These are phyloP conservation scores for Coemansia sp. DNA, from an alignment of 192 early-diverging fungal species.

Conservation along the genomic window DNA sequence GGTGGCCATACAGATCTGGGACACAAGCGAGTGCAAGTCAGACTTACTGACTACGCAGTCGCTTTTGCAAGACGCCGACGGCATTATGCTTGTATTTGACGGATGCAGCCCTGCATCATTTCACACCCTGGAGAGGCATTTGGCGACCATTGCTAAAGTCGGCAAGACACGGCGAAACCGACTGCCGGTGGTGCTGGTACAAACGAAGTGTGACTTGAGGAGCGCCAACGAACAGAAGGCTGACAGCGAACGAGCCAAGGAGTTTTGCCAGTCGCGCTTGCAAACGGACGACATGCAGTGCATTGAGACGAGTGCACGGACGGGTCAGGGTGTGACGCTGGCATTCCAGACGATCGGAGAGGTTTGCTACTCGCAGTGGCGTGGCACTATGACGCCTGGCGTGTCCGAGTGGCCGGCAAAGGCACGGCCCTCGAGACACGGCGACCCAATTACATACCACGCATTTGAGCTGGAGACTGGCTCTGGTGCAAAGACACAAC, in stretches of 20 bases:
- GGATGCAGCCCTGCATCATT: slow-evolving; percentile 5
- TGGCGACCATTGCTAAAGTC: not conserved
- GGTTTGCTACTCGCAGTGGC: slow-evolving; percentile 16
- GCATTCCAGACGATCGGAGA: slow-evolving; percentile 29
- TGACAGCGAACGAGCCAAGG: slow-evolving; percentile 4
- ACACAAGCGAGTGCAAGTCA: slow-evolving; percentile 23
- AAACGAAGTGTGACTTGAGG: slow-evolving; percentile 19
- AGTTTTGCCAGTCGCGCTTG: slow-evolving; percentile 10
- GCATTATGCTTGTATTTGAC: slow-evolving; percentile 32
- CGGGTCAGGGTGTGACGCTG: slow-evolving; percentile 19
- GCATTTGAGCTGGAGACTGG: slow-evolving; percentile 24
- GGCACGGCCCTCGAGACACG: slow-evolving; percentile 29
- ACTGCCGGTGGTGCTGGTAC: slow-evolving; percentile 19
- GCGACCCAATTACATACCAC: slow-evolving; percentile 41
- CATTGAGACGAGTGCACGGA: slow-evolving; percentile 36
- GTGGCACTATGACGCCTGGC: not conserved
- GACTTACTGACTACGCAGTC: slow-evolving; percentile 22
- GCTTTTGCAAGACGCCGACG: slow-evolving; percentile 41
- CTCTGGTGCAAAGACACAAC: not conserved
- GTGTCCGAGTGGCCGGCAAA: slow-evolving; percentile 6
- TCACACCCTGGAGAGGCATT: slow-evolving; percentile 7
- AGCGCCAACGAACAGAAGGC: not conserved
- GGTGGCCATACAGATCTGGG: slow-evolving; percentile 47
- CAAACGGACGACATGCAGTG: slow-evolving; percentile 5
- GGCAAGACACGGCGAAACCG: not conserved